Evolutionary conservation across 768 basidiomycete genomes (phyloP).

Genomic region (Sutorius australiensis): DNA sequence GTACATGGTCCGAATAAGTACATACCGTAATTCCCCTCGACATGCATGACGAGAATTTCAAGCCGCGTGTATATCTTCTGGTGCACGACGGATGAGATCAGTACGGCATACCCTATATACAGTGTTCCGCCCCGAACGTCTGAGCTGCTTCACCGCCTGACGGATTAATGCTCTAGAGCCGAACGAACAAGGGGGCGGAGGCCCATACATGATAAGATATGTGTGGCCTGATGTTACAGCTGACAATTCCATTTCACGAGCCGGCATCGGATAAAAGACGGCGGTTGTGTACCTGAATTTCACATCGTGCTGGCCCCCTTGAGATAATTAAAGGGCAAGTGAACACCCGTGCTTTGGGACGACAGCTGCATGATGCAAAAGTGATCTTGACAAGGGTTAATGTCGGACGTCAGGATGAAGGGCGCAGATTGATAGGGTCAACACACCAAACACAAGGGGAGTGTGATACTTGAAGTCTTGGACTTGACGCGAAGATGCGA

Average conservation of each 20-base stretch:
- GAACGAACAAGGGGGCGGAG: neutral
- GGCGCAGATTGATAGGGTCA: neutral
- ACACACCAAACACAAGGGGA: neutral
- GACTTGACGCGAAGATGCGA: neutral
- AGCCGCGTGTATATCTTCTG: neutral
- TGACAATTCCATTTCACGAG: conserved; percentile 2
- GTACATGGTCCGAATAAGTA: neutral
- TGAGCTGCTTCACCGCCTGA: neutral
- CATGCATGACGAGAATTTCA: neutral
- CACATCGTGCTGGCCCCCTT: neutral
- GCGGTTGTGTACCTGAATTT: neutral
- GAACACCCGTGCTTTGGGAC: neutral
- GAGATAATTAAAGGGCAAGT: neutral
- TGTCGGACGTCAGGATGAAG: neutral
- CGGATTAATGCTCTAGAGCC: conserved; percentile 10
- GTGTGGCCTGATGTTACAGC: conserved; percentile 1
- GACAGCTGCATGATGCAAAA: neutral
- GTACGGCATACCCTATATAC: neutral
- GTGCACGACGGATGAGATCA: neutral
- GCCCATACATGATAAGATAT: neutral
- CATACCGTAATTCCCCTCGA: neutral
- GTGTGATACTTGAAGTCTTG: neutral
- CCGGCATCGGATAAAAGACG: conserved; percentile 1
- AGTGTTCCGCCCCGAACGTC: neutral
- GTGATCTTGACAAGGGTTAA: neutral